Conservation (phyloP, 1,139 yeast species). For the Magnusiomyces tetraspermus region DNA sequence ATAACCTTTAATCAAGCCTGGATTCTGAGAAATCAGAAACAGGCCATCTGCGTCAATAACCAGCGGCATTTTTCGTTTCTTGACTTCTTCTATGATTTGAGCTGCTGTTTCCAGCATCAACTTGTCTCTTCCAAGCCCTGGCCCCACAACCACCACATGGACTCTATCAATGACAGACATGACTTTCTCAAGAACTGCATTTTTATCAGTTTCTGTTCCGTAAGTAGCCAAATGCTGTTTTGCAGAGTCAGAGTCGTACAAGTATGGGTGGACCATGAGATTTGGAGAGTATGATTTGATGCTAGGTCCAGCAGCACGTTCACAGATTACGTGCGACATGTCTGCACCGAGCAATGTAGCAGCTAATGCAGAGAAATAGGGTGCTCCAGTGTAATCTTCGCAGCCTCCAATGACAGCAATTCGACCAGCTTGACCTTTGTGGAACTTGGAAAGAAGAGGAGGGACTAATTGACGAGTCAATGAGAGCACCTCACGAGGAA, state of each 20-base stretch:
- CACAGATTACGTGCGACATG: constrained; percentile 80
- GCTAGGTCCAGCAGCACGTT: constrained; percentile 61
- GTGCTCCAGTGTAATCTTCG: constrained; percentile 95
- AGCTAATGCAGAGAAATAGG: constrained; percentile 80
- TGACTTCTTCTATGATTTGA: constrained; percentile 48
- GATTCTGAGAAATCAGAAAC: constrained; percentile 48
- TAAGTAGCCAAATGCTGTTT: constrained; percentile 3
- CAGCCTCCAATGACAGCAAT: constrained; percentile 88
- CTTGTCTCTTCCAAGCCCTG: constrained; percentile 83
- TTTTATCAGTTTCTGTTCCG: constrained; percentile 20
- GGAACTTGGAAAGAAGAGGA: constrained; percentile 60
- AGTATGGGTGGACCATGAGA: constrained; percentile 90
- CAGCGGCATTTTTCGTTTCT: constrained; percentile 47
- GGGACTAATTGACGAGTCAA: constrained; percentile 65
- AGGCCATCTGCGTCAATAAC: constrained; percentile 88
- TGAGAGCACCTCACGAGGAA: no score
- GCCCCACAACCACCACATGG: constrained; percentile 82
- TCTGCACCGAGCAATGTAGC: constrained; percentile 83
- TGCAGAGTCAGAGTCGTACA: constrained; percentile 32
- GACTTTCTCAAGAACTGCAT: constrained; percentile 49
- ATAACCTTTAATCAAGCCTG: constrained; percentile 44
- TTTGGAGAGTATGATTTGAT: constrained; percentile 88
- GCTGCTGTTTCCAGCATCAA: constrained; percentile 54
- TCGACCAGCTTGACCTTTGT: constrained; percentile 91
- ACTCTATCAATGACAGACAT: constrained; percentile 48